These are phyloP conservation scores for Fraxinus albicans DNA, from an alignment of 305 asterid species.

Conservation along the genomic window DNA sequence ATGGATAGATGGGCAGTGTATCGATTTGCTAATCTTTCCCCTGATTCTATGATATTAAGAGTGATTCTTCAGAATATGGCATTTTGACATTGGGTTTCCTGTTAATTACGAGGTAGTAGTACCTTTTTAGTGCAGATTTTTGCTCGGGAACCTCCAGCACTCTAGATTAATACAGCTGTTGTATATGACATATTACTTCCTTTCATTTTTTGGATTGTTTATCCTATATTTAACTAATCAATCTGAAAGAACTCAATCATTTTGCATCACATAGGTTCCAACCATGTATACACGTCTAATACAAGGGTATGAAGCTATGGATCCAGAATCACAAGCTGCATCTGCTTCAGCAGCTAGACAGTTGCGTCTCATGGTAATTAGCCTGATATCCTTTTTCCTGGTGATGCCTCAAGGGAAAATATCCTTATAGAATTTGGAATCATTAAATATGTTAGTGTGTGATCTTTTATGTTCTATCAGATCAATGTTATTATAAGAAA, in stretches of 20 bases:
- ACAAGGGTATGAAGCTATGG: constrained; percentile 96
- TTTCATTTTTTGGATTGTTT: neutral
- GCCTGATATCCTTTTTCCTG: constrained; percentile 14
- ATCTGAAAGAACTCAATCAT: constrained; percentile 3
- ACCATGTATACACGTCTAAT: constrained; percentile 93
- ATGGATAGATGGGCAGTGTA: neutral
- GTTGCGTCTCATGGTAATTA: constrained; percentile 90
- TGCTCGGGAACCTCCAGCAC: neutral
- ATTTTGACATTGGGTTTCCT: neutral
- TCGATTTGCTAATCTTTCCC: neutral
- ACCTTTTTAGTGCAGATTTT: neutral
- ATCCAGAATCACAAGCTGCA: constrained; percentile 59
- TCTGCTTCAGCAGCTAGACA: constrained; percentile 77
- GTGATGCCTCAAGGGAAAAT: constrained; percentile 11
- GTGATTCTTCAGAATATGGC: neutral
- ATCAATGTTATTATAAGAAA: neutral
- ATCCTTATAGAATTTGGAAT: neutral
- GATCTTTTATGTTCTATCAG: neutral
- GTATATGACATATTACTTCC: neutral
- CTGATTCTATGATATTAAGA: neutral
- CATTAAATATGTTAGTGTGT: neutral
- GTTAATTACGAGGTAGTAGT: neutral
- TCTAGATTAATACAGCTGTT: neutral
- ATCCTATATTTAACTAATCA: constrained; percentile 6
- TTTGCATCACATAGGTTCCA: constrained; percentile 62